Evolutionary conservation across 768 basidiomycete species (phyloP).

Genomic region (Sistotremastrum suecicum): DNA sequence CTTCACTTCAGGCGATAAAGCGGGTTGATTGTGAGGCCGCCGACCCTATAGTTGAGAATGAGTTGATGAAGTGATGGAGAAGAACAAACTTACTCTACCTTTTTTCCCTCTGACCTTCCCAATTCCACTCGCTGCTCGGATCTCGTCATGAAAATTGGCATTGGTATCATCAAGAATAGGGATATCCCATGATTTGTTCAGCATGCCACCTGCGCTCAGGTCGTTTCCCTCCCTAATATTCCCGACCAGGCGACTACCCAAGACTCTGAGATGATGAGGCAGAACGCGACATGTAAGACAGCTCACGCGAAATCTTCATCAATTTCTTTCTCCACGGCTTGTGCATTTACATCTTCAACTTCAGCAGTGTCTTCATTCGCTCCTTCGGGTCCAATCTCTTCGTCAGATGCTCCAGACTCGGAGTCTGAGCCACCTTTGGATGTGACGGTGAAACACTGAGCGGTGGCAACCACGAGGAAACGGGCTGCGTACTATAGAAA

Average conservation of each 20-base stretch:
- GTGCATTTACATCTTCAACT: constrained; percentile 9
- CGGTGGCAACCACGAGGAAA: too few relatives aligned
- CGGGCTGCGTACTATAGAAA: too few relatives aligned
- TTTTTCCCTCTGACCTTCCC: constrained; percentile 34
- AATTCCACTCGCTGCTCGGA: constrained; percentile 61
- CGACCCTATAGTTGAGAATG: constrained; percentile 14
- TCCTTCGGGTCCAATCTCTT: not conserved
- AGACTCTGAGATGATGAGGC: not conserved
- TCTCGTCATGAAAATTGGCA: constrained; percentile 56
- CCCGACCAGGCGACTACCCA: constrained; percentile 47
- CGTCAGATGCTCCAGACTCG: constrained; percentile 5
- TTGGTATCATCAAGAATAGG: constrained; percentile 43
- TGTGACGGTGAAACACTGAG: too few relatives aligned
- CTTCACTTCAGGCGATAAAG: constrained; percentile 55
- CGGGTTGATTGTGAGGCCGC: constrained; percentile 36
- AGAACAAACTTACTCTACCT: constrained; percentile 22
- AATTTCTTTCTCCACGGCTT: constrained; percentile 19
- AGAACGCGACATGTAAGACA: constrained; percentile 20
- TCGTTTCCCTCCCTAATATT: constrained; percentile 43
- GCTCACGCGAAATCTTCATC: constrained; percentile 43
- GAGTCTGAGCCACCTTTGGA: not conserved
- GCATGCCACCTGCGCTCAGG: constrained; percentile 25
- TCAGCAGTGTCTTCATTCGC: constrained; percentile 25
- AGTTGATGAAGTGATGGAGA: not conserved
- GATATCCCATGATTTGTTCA: constrained; percentile 64